A percentile compares a stretch with the other conserved stretches of the same genome.
Evolutionary conservation across 345 rosid species (phyloP).

Genomic region (Hibiscus mutabilis): DNA sequence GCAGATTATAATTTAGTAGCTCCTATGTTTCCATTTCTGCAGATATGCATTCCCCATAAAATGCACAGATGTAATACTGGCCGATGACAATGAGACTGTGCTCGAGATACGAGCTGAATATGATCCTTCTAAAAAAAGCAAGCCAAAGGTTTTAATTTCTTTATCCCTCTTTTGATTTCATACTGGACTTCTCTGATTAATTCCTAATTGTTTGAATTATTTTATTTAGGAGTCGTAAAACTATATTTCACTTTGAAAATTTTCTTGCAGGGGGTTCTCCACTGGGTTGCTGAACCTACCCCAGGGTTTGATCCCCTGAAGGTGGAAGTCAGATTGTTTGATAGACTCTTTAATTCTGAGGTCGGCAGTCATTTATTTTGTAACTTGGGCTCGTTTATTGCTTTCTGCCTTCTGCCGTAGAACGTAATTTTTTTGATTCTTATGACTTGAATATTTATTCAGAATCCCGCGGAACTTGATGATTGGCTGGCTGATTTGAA

Average conservation of each 20-base stretch:
- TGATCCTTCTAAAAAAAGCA: constrained; percentile 74
- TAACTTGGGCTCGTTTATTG: neutral
- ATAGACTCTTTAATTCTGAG: constrained; percentile 78
- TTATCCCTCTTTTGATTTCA: neutral
- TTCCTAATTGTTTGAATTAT: neutral
- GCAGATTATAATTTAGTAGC: neutral
- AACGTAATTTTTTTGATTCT: neutral
- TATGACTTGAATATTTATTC: constrained; percentile 17
- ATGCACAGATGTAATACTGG: constrained; percentile 60
- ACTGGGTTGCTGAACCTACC: constrained; percentile 83
- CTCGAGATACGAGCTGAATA: constrained; percentile 72
- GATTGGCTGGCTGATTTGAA: constrained; percentile 80
- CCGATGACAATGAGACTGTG: constrained; percentile 68
- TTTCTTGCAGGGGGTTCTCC: constrained; percentile 73
- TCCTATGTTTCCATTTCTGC: constrained; percentile 1
- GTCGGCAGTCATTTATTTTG: constrained; percentile 25
- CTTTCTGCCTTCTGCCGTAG: neutral
- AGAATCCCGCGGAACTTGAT: constrained; percentile 87
- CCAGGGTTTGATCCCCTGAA: constrained; percentile 56
- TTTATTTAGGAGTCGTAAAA: neutral
- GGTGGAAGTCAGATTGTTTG: constrained; percentile 90
- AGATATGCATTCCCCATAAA: constrained; percentile 73
- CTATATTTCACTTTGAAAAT: neutral
- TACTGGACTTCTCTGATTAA: constrained; percentile 1
- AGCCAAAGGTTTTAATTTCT: constrained; percentile 66